Base-by-base conservation (phyloP, 371 early-diverging fungal genomes). In the Basidiobolus meristosporus region DNA sequence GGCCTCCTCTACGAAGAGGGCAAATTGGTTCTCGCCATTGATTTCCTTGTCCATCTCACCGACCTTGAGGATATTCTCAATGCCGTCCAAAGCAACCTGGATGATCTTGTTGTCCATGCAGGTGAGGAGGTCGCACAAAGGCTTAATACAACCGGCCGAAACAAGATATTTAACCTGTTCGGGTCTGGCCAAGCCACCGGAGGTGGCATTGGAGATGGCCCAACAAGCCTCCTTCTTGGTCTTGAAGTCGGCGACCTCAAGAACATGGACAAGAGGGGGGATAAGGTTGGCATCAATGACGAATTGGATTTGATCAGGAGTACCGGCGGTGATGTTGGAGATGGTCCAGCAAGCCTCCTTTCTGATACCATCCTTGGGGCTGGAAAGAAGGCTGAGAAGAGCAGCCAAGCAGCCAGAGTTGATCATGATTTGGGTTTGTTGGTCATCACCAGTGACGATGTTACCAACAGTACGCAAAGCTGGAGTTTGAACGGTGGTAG, bases 321-420 rank as follows among this genome's bases (percentile, higher is more conserved):
- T 91, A 31, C 99, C 99, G n/a, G 98, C 98, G n/a, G 99, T 96
- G 54, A 99, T 90, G 66, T 99, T 99, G 19, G 97, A 97, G 38
- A 99, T 82, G 7, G 98, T 92, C 99, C 99, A 99, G 72, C 99
- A 98, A 14, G 98, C 95, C 61, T 99, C 99, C 65, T 98, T 99
- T 50, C 91, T 82, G 45, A 98, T 87, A 28, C 80, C 82, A 43
- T 95, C 90, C 60, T 86, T 86, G 38, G 86, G 75, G 50, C 79
- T 79, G 46, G 62, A 67, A 18, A 96, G 74, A 39, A 95, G 70
- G 19, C 68, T 56, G 14, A 71, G 63, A n/a, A 98, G 66, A 12
- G 90, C 81, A 23, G 70, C 65, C 20, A 98, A 63, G 3, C 80
- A 82, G 15, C 86, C 90, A 45, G 82, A 81, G 64, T 89, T 82